phyloP scores from a whole-genome alignment of 1,284 basidiomycete species.

The Ganoderma leucocontextum region DNA sequence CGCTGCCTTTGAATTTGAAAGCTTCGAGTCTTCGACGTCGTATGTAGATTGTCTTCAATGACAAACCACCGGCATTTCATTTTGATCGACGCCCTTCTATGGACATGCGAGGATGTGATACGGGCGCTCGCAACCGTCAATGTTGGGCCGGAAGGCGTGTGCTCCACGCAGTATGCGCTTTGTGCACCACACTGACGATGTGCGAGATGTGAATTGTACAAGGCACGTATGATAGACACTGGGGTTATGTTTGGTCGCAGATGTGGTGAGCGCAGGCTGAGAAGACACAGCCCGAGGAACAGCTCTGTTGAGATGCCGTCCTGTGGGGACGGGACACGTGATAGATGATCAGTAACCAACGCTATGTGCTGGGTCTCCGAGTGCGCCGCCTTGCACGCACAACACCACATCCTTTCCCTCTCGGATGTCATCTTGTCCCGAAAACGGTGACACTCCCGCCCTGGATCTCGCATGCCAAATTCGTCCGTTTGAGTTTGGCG shows the following conservation, averaged over 20 bases:
- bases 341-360: slow-evolving; percentile 30
- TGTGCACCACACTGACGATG: neutral
- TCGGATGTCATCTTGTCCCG: slow-evolving; percentile 3
- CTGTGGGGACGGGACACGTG: slow-evolving; percentile 30
- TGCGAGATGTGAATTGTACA: slow-evolving; percentile 9
- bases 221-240: slow-evolving; percentile 17
- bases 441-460: neutral
- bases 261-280: neutral
- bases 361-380: slow-evolving; percentile 14
- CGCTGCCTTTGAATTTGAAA: neutral
- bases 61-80: neutral
- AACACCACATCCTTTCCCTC: neutral
- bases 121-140: neutral
- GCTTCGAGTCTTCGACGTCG: neutral
- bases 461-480: slow-evolving; percentile 16
- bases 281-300: slow-evolving; percentile 23
- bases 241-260: slow-evolving; percentile 9
- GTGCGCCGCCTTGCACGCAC: slow-evolving; percentile 23
- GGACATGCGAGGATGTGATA: neutral
- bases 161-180: slow-evolving; percentile 4
- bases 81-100: too few relatives aligned
- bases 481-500: slow-evolving; percentile 23
- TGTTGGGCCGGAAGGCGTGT: neutral
- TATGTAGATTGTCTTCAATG: neutral
- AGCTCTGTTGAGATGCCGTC: slow-evolving; percentile 30